phyloP scores from a whole-genome alignment of 1,284 basidiomycete genomes.

The Peniophora sp. region DNA sequence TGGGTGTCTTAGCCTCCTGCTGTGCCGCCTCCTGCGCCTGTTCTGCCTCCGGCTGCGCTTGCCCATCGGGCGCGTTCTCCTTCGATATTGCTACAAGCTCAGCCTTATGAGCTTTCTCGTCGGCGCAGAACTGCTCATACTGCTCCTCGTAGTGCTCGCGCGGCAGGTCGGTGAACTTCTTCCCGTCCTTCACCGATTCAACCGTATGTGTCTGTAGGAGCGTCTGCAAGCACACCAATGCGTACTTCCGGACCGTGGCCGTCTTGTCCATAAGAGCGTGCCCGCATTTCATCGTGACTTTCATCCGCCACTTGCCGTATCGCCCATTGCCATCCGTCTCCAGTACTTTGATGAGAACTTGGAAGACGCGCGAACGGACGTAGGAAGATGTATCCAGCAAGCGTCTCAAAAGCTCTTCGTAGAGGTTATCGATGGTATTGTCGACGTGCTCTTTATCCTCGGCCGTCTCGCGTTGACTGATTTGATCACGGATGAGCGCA shows the following conservation, averaged over 20 bases:
- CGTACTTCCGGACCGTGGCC: constrained; percentile 79
- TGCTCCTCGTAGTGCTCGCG: too few species aligned
- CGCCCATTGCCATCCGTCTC: constrained; percentile 59
- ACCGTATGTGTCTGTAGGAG: constrained; percentile 90
- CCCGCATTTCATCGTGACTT: constrained; percentile 71
- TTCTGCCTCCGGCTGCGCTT: too few species aligned
- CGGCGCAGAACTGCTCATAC: constrained; percentile 25
- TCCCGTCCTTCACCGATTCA: constrained; percentile 61
- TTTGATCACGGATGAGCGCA: constrained; percentile 68
- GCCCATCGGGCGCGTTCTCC: too few species aligned
- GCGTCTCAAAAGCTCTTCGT: constrained; percentile 79
- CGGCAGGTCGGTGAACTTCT: constrained; percentile 85
- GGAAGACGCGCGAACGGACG: constrained; percentile 84
- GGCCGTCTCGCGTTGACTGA: constrained; percentile 42
- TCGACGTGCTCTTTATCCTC: constrained; percentile 52
- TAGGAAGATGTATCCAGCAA: constrained; percentile 87
- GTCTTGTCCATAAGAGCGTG: constrained; percentile 88
- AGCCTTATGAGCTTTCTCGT: constrained; percentile 70
- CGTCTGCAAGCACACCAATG: constrained; percentile 72
- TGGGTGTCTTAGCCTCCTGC: too few species aligned
- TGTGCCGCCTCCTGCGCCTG: too few species aligned
- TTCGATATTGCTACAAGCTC: too few species aligned
- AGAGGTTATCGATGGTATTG: constrained; percentile 68
- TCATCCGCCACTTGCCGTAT: constrained; percentile 82
- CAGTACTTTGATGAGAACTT: constrained; percentile 65